These are phyloP conservation scores for Penicillium sp. DNA, from an alignment of 2,329 filamentous ascomycete genomes.

Conservation along the genomic window DNA sequence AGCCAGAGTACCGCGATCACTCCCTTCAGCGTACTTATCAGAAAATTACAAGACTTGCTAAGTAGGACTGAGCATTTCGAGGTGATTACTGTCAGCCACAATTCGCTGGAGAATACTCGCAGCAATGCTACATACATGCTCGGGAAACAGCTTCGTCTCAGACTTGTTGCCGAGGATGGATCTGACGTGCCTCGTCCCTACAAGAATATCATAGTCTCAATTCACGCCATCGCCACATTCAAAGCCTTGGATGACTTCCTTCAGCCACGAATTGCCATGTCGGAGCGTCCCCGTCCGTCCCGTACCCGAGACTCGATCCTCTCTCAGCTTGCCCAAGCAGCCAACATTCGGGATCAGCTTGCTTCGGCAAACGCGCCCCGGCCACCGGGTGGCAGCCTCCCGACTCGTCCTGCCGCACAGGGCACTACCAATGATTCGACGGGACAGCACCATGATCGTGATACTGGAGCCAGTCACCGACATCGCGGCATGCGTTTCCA, in stretches of 20 bases:
- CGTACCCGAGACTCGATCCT: slow-evolving; percentile 65
- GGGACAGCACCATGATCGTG: slow-evolving; percentile 44
- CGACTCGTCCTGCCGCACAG: slow-evolving; percentile 20
- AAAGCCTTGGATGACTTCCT: slow-evolving; percentile 96
- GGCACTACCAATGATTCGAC: slow-evolving; percentile 47
- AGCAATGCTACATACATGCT: slow-evolving; percentile 95
- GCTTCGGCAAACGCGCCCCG: slow-evolving; percentile 30
- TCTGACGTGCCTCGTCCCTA: slow-evolving; percentile 87
- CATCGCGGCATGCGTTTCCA: slow-evolving; percentile 61
- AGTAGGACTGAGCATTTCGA: slow-evolving; percentile 98
- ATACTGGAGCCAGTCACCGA: slow-evolving; percentile 61
- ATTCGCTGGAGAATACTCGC: slow-evolving; percentile 84
- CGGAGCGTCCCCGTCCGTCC: slow-evolving; percentile 70
- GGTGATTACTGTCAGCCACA: slow-evolving; percentile 92
- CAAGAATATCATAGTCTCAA: slow-evolving; percentile 95
- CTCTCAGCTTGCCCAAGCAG: slow-evolving; percentile 74
- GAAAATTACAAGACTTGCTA: slow-evolving; percentile 92
- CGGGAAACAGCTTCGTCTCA: slow-evolving; percentile 89
- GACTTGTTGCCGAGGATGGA: slow-evolving; percentile 81
- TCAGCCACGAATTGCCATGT: slow-evolving; percentile 80
- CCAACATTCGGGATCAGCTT: slow-evolving; percentile 61
- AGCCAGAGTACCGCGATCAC: slow-evolving; percentile 71
- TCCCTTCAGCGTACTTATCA: slow-evolving; percentile 85
- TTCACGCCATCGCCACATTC: slow-evolving; percentile 97
- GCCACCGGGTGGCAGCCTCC: slow-evolving; percentile 25